These are phyloP conservation scores for Ceratobasidium sp. DNA, from an alignment of 1,284 basidiomycete genomes.

Conservation along the genomic window DNA sequence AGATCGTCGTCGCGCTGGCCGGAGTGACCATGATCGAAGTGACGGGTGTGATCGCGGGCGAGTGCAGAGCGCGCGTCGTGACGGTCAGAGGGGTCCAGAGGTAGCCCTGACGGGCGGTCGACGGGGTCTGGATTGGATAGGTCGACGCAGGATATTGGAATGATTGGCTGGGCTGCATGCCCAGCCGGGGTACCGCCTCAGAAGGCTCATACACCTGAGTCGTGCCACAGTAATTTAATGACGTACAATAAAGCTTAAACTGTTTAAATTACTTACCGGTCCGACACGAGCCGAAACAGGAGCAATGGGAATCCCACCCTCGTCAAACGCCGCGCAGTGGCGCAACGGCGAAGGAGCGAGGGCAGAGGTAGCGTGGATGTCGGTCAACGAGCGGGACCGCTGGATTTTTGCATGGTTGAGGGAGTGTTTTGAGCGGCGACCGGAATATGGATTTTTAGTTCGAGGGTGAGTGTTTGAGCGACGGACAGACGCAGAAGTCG, in stretches of 20 bases:
- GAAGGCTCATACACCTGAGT: no score
- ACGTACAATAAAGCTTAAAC: no score
- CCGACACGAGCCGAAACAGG: neutral
- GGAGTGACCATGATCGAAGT: constrained; percentile 20
- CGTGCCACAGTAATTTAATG: no score
- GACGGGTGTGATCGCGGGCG: neutral
- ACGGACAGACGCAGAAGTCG: neutral
- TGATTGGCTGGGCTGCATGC: no score
- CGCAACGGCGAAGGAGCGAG: neutral
- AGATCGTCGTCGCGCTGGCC: constrained; percentile 16
- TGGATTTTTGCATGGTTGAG: constrained; percentile 8
- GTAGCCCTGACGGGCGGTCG: no score
- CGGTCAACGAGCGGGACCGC: constrained; percentile 21
- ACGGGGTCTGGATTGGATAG: no score
- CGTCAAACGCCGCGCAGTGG: neutral
- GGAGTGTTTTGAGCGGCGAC: constrained; percentile 1
- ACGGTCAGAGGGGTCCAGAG: constrained; percentile 1
- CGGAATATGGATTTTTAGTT: constrained; percentile 25
- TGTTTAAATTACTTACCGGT: neutral
- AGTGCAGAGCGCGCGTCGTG: neutral
- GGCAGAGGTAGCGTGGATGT: constrained; percentile 13
- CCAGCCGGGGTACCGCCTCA: no score
- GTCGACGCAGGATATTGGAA: no score
- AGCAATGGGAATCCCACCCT: neutral
- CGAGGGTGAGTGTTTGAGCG: constrained; percentile 35